Evolutionary conservation across 371 early-diverging fungal species (phyloP), one percentile per base, ranked within the genome.

Genomic region (Furculomyces boomerangus): DNA sequence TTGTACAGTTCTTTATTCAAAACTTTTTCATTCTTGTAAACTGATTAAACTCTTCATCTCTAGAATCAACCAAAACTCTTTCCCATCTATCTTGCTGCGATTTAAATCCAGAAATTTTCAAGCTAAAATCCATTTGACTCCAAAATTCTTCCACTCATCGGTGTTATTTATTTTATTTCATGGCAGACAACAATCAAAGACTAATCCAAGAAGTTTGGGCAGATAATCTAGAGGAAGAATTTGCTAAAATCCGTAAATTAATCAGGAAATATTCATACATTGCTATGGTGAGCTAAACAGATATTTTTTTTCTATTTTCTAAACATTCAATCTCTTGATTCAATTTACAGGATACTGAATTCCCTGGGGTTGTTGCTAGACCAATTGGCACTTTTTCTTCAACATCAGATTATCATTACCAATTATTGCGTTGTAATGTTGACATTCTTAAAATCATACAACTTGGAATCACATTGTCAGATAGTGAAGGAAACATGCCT

Each of bases 371-470:
- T 2, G 97, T 99, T 22, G 99, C 98, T 10, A 77, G 98, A 61
- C 99, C 99, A 10, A 88, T 98, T 39, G 99, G 99, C 32, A 85
- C 76, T 59, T 99, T 99, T 63, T 75, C 74, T 53, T 89, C 92
- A 3, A 82, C 89, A n/a, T 80, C 92, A 2, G 95, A 96, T 70
- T 95, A 91, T 64, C 92, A 91, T 66, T 99, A 97, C 68, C 98
- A 99, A 65, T 93, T 96, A 20, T 66, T 99, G 54, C 76, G 99
- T 60, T 95, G 96, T 70, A 99, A 99, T 62, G 98, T 98, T 20
- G 97, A 99, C 70, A 73, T 99, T 44, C 77, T 99, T 47, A 95
- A 88, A 65, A 86, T 99, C 56, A 99, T 99, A 61, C 99, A 99
- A 67, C 77, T 99, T 31, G 99, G 99, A 39, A 81, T 99, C 25